These are phyloP conservation scores for Solanum sejunctum DNA, from an alignment of 257 asterid genomes.

Conservation along the genomic window DNA sequence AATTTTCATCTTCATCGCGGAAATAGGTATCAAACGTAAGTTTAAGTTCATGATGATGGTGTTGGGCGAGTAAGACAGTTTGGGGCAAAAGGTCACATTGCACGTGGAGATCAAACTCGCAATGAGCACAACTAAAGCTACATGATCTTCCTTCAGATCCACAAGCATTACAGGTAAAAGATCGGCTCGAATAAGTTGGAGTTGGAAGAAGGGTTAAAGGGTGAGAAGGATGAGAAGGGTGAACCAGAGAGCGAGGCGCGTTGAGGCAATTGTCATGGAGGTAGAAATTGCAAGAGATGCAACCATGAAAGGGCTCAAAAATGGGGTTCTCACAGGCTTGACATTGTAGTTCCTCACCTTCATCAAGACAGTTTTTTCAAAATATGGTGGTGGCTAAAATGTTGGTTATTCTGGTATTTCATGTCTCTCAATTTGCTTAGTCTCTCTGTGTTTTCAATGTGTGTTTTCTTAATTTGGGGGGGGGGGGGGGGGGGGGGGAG, in stretches of 20 bases:
- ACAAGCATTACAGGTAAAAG: conserved; percentile 16
- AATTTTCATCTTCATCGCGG: background rate
- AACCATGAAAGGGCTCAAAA: conserved; percentile 13
- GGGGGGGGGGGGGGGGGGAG: no score
- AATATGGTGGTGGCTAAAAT: conserved; percentile 29
- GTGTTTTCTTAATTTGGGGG: background rate
- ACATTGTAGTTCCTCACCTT: conserved; percentile 12
- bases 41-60: conserved; percentile 16
- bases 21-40: conserved; percentile 1
- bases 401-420: conserved; percentile 10
- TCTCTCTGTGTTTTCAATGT: background rate
- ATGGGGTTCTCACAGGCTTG: conserved; percentile 7
- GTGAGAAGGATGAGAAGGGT: conserved; percentile 18
- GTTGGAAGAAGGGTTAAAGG: conserved; percentile 22
- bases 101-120: conserved; percentile 20
- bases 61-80: background rate
- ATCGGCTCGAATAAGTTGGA: conserved; percentile 9
- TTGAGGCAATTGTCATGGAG: conserved; percentile 18
- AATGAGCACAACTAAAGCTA: conserved; percentile 17
- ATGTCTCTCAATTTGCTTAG: background rate
- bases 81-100: conserved; percentile 11
- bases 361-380: conserved; percentile 1
- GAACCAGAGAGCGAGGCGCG: conserved; percentile 23
- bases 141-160: conserved; percentile 7
- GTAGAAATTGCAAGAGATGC: conserved; percentile 20